phyloP scores from a whole-genome alignment of 768 basidiomycete species.

The Mycena pura region DNA sequence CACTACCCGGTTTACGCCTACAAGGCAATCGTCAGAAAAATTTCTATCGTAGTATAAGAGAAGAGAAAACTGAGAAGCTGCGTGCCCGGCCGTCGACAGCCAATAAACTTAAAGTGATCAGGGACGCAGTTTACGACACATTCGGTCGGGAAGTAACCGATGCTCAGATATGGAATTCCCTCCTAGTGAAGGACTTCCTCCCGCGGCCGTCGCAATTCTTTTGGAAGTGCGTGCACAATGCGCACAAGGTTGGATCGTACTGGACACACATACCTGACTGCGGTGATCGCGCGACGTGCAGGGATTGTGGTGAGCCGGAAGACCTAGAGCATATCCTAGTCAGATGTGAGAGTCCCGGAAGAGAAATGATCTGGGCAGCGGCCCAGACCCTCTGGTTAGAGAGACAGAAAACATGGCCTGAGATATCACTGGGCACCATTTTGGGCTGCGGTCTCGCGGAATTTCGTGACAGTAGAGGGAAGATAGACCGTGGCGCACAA shows the following conservation, averaged over 20 bases:
- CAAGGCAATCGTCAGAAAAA: background rate
- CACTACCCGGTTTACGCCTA: background rate
- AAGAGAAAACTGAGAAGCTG: background rate
- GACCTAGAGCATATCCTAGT: slow-evolving; percentile 21
- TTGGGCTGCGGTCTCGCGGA: background rate
- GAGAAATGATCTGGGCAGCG: slow-evolving; percentile 12
- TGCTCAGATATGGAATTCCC: background rate
- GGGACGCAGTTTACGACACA: background rate
- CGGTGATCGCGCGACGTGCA: slow-evolving; percentile 1
- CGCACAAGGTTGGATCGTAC: slow-evolving; percentile 17
- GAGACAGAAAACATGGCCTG: background rate
- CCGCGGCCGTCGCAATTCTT: background rate
- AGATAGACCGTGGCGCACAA: background rate
- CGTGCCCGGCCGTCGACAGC: background rate
- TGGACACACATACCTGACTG: slow-evolving; percentile 8
- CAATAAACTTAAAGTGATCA: background rate
- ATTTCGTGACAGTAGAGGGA: background rate
- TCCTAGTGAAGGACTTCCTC: background rate
- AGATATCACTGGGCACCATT: background rate
- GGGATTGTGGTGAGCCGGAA: slow-evolving; percentile 1
- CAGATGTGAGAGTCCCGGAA: slow-evolving; percentile 13
- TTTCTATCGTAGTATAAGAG: slow-evolving; percentile 1
- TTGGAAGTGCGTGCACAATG: slow-evolving; percentile 20
- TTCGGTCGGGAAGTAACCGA: background rate
- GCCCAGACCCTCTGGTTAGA: slow-evolving; percentile 10